Conservation (phyloP, 192 early-diverging fungal species). For the Dissophora globulifera region DNA sequence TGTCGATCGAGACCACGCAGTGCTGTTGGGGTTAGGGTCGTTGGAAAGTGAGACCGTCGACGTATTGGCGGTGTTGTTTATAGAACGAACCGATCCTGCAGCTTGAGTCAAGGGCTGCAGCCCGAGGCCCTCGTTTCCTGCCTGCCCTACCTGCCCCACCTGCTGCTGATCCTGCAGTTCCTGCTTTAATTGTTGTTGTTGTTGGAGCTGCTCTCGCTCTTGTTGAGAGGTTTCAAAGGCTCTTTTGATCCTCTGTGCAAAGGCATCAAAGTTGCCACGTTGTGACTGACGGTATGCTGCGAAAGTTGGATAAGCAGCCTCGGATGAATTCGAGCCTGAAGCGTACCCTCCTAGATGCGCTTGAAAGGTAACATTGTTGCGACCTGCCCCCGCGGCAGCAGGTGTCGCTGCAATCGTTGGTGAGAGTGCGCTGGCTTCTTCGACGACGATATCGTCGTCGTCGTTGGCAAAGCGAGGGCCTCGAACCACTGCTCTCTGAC, state of each 20-base stretch:
- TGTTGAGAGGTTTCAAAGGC: constrained; percentile 19
- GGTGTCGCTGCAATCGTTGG: too few species aligned
- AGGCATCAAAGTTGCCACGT: constrained; percentile 22
- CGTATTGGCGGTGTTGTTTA: background rate
- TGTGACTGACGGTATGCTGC: constrained; percentile 29
- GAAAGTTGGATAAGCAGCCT: constrained; percentile 17
- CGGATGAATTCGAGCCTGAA: constrained; percentile 14
- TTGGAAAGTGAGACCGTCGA: too few species aligned
- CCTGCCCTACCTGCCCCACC: background rate
- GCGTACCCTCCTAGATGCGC: constrained; percentile 2
- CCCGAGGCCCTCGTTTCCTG: background rate
- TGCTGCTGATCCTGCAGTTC: background rate
- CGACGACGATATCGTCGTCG: too few species aligned
- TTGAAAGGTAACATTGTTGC: constrained; percentile 28
- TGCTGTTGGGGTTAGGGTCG: too few species aligned
- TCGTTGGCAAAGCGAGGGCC: constrained; percentile 11
- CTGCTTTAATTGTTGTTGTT: constrained; percentile 17
- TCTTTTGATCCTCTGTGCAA: constrained; percentile 21
- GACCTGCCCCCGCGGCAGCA: too few species aligned
- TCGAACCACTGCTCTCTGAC: too few species aligned
- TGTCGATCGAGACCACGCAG: background rate
- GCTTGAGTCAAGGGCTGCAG: background rate
- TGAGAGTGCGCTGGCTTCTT: too few species aligned
- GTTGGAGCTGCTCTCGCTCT: too few species aligned
- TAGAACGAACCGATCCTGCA: too few species aligned